Evolutionary conservation across 352 stramenopile species (phyloP).

Genomic region (Globisporangium iwayamae): DNA sequence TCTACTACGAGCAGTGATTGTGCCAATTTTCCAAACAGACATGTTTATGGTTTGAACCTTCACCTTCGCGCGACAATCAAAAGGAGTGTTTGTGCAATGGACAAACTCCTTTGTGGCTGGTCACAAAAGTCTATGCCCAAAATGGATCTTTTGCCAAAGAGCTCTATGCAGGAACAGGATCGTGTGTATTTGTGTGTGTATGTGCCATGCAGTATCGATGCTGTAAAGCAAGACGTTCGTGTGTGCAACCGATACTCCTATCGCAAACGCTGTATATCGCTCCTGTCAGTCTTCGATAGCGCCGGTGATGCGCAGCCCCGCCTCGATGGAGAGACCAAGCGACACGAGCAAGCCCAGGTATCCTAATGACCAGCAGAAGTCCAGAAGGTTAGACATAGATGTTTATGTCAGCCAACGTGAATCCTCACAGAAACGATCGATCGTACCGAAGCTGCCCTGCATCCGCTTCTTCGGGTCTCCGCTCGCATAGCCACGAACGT

Average conservation of each 20-base stretch:
- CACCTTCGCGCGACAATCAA: background rate
- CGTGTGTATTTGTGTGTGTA: background rate
- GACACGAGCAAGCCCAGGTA: conserved; percentile 43
- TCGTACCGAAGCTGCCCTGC: conserved; percentile 50
- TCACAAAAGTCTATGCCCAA: background rate
- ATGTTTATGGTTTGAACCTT: background rate
- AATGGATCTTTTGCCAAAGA: background rate
- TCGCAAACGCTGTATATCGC: background rate
- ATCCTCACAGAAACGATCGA: background rate
- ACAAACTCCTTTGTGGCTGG: background rate
- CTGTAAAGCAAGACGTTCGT: background rate
- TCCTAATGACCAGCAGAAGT: conserved; percentile 20
- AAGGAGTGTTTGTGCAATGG: background rate
- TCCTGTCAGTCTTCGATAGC: background rate
- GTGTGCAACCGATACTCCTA: background rate
- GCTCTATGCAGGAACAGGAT: background rate
- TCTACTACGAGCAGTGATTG: background rate
- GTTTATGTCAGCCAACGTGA: background rate
- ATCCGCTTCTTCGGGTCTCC: conserved; percentile 64
- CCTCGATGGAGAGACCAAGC: conserved; percentile 22
- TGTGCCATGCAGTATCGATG: background rate
- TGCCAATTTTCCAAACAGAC: background rate
- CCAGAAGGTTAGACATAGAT: background rate
- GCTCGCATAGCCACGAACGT: conserved; percentile 61
- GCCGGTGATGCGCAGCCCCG: conserved; percentile 9